phyloP scores from a whole-genome alignment of 106 monocot genomes.

The Phalaenopsis equestris region DNA sequence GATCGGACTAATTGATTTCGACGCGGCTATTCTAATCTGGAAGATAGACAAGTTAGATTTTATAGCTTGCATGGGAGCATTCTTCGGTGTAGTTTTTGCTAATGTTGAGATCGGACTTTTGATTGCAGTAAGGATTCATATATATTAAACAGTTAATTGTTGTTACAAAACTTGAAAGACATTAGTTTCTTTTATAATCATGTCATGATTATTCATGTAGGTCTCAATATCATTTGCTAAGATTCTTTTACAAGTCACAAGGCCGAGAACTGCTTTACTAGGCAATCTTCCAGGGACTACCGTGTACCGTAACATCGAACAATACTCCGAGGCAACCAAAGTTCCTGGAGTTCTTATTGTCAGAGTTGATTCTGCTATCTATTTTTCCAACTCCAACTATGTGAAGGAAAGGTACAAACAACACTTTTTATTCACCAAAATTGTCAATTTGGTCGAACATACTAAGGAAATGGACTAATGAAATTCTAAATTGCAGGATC shows the following conservation, averaged over 20 bases:
- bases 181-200: too few species aligned
- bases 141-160: background rate
- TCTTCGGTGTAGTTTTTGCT: conserved; percentile 73
- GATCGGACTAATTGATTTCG: conserved; percentile 49
- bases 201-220: conserved; percentile 6
- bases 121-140: conserved; percentile 46
- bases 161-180: too few species aligned
- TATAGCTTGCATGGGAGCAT: conserved; percentile 78
- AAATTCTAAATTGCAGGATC: conserved; percentile 24
- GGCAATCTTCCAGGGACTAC: conserved; percentile 37
- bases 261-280: conserved; percentile 38
- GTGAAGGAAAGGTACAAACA: conserved; percentile 32
- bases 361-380: conserved; percentile 43
- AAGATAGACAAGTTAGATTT: conserved; percentile 88
- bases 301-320: conserved; percentile 36
- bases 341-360: conserved; percentile 44
- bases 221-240: conserved; percentile 51
- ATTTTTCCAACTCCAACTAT: conserved; percentile 51
- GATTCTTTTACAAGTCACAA: conserved; percentile 44
- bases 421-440: too few species aligned
- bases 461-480: background rate
- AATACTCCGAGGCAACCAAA: conserved; percentile 40
- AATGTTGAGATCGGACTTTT: conserved; percentile 83
- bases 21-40: conserved; percentile 72
- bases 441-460: too few species aligned